These are phyloP conservation scores for Pichia eremophila DNA, from an alignment of 805 yeast genomes.

Conservation along the genomic window DNA sequence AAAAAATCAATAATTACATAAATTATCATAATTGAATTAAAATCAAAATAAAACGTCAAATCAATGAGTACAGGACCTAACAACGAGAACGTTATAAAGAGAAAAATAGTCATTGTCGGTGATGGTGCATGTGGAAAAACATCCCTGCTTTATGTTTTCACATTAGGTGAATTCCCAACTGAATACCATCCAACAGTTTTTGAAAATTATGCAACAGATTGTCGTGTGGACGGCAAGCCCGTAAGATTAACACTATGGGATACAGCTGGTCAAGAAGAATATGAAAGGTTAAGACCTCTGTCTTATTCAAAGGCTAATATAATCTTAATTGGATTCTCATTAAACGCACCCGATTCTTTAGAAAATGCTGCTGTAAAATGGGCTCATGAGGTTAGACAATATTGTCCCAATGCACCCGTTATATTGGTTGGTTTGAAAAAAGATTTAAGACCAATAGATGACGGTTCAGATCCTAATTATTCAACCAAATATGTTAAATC, in stretches of 20 bases:
- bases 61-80: slow-evolving; percentile 1
- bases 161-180: slow-evolving; percentile 86
- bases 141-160: slow-evolving; percentile 80
- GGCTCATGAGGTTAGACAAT: slow-evolving; percentile 73
- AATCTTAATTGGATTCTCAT: slow-evolving; percentile 76
- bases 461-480: slow-evolving; percentile 25
- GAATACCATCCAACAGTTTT: slow-evolving; percentile 92
- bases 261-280: slow-evolving; percentile 96
- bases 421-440: slow-evolving; percentile 77
- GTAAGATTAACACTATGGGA: slow-evolving; percentile 89
- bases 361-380: slow-evolving; percentile 78
- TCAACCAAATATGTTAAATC: slow-evolving; percentile 40
- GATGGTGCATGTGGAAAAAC: slow-evolving; percentile 96
- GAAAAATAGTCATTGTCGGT: slow-evolving; percentile 85
- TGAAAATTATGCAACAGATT: slow-evolving; percentile 89
- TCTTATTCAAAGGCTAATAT: slow-evolving; percentile 84
- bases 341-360: slow-evolving; percentile 76
- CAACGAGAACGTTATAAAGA: slow-evolving; percentile 33
- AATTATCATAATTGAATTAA: too few relatives aligned
- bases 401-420: slow-evolving; percentile 74
- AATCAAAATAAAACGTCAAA: not conserved
- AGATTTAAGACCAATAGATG: slow-evolving; percentile 49
- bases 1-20: too few relatives aligned
- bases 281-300: slow-evolving; percentile 79
- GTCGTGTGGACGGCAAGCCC: slow-evolving; percentile 88